A percentile compares a stretch with the other conserved stretches of the same genome.
Evolutionary conservation across 768 basidiomycete species (phyloP).

Genomic region (Gloeopeniophorella convolvens): DNA sequence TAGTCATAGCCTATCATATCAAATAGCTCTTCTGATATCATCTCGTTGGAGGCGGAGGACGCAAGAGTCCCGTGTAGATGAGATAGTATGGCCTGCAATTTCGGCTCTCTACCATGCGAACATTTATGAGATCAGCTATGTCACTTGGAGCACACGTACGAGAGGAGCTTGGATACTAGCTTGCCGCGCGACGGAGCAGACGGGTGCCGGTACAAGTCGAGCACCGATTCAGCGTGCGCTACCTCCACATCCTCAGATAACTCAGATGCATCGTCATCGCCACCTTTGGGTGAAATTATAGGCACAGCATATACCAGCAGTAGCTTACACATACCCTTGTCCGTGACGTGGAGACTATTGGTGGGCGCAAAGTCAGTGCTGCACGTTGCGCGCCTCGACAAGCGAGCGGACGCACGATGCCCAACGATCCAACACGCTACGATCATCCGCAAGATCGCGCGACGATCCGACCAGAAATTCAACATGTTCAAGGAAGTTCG

Average conservation of each 20-base stretch:
- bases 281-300: slow-evolving; percentile 11
- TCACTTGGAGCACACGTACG: slow-evolving; percentile 13
- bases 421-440: slow-evolving; percentile 14
- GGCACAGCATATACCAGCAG: too few species aligned
- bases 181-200: neutral
- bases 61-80: slow-evolving; percentile 37
- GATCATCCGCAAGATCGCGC: slow-evolving; percentile 13
- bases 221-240: slow-evolving; percentile 13
- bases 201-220: slow-evolving; percentile 14
- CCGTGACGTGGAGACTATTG: slow-evolving; percentile 7
- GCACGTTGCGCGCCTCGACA: neutral
- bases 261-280: slow-evolving; percentile 2
- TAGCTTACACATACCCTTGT: slow-evolving; percentile 12
- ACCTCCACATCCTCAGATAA: slow-evolving; percentile 12
- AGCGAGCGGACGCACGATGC: slow-evolving; percentile 13
- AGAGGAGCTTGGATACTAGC: slow-evolving; percentile 14
- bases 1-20: slow-evolving; percentile 83
- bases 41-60: slow-evolving; percentile 51
- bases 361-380: slow-evolving; percentile 1
- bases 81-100: slow-evolving; percentile 24
- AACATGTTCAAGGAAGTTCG: slow-evolving; percentile 13
- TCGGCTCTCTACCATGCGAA: slow-evolving; percentile 23
- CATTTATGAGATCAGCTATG: neutral
- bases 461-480: slow-evolving; percentile 13
- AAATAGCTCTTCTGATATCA: slow-evolving; percentile 68